These are phyloP conservation scores for Fusarium ramigenum DNA, from an alignment of 2,329 filamentous ascomycete genomes.

Conservation along the genomic window DNA sequence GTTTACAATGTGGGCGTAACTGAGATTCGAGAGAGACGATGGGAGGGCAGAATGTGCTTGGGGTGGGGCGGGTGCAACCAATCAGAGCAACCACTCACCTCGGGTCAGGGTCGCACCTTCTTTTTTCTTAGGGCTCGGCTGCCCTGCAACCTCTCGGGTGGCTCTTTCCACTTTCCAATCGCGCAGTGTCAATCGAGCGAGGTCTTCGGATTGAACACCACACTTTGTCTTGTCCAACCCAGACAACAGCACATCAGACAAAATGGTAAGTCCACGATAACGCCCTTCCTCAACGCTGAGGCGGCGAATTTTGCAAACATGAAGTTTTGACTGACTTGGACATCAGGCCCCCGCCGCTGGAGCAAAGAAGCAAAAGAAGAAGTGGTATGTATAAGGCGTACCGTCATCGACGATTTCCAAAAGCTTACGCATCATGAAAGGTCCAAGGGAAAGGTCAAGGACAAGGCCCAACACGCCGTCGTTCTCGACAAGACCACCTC, in stretches of 20 bases:
- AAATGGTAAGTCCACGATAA: conserved; percentile 52
- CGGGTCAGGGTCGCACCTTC: conserved; percentile 13
- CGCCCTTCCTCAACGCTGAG: not conserved
- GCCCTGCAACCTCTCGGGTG: conserved; percentile 48
- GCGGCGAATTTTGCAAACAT: conserved; percentile 5
- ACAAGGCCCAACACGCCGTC: conserved; percentile 99
- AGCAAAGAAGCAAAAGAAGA: conserved; percentile 63
- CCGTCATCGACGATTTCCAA: conserved; percentile 20
- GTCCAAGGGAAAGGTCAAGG: conserved; percentile 84
- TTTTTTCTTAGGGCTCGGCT: conserved; percentile 24
- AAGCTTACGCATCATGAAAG: conserved; percentile 36
- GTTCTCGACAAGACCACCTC: conserved; percentile 97
- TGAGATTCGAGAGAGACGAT: conserved; percentile 8
- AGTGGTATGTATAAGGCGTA: conserved; percentile 50
- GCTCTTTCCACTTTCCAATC: conserved; percentile 18
- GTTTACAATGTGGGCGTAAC: conserved; percentile 23
- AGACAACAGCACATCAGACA: conserved; percentile 54
- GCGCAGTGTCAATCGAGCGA: conserved; percentile 11
- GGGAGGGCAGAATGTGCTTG: conserved; percentile 8
- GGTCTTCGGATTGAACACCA: conserved; percentile 36
- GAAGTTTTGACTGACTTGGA: conserved; percentile 36
- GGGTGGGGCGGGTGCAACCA: conserved; percentile 2
- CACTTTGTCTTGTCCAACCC: conserved; percentile 48
- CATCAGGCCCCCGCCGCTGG: conserved; percentile 56
- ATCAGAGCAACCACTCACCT: not conserved